Evolutionary conservation across 1,139 yeast species (phyloP).

Genomic region (Suhomyces yuchorum): DNA sequence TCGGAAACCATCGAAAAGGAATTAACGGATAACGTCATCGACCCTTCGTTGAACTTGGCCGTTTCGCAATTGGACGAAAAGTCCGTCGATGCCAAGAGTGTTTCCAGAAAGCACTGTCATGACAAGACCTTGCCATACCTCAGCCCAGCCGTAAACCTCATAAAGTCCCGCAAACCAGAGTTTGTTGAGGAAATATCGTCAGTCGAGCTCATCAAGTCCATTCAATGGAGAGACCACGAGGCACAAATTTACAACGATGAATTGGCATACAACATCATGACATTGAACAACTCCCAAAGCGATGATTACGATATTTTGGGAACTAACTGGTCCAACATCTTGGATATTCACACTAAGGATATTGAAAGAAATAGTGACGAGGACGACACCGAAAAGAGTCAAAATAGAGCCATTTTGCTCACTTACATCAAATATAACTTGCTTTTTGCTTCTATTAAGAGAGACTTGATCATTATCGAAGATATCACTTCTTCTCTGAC

Average conservation of each 20-base stretch:
- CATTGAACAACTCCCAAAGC: slow-evolving; percentile 33
- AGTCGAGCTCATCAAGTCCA: slow-evolving; percentile 33
- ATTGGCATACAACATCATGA: slow-evolving; percentile 60
- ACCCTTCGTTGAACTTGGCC: slow-evolving; percentile 67
- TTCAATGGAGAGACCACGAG: slow-evolving; percentile 74
- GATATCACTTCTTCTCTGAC: slow-evolving; percentile 31
- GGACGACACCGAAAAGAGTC: slow-evolving; percentile 56
- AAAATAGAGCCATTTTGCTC: slow-evolving; percentile 71
- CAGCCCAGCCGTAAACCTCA: slow-evolving; percentile 37
- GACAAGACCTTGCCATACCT: slow-evolving; percentile 40
- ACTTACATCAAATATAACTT: slow-evolving; percentile 75
- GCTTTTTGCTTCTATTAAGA: slow-evolving; percentile 64
- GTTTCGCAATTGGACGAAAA: slow-evolving; percentile 42
- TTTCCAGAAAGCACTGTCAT: slow-evolving; percentile 47
- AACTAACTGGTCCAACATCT: slow-evolving; percentile 41
- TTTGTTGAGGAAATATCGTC: slow-evolving; percentile 42
- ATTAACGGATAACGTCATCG: slow-evolving; percentile 60
- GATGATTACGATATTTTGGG: slow-evolving; percentile 31
- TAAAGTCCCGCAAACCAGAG: slow-evolving; percentile 42
- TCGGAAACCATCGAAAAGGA: slow-evolving; percentile 55
- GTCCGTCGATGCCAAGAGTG: slow-evolving; percentile 47
- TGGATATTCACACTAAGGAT: slow-evolving; percentile 31
- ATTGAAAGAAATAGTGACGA: slow-evolving; percentile 39
- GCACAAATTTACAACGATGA: slow-evolving; percentile 74
- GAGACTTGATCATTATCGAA: slow-evolving; percentile 60